Base-by-base conservation (phyloP, 1,284 basidiomycete genomes). In the Dichomitus squalens region DNA sequence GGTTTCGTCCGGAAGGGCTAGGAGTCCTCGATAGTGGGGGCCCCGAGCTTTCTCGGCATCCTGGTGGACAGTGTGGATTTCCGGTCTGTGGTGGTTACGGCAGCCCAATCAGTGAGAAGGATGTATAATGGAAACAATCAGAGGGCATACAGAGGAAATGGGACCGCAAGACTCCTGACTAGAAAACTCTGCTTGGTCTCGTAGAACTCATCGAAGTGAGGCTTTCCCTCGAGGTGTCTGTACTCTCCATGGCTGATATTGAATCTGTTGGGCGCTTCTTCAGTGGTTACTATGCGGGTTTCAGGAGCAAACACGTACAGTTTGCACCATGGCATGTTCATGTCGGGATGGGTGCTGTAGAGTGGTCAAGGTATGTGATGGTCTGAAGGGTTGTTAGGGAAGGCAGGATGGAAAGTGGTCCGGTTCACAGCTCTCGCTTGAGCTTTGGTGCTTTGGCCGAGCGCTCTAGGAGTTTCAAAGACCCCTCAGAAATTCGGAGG, bases 1-100 rank as follows among this genome's bases (percentile, higher is more conserved):
- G 1, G 43, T 27, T 7, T 59, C 58, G 23, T 49, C 51, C 18
- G 53, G 54, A n/a, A 53, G 47, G 7, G 53, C 48, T 5, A 59
- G 47, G 3, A 59, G 54, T 3, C 53, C 53, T 12, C n/a, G n/a
- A n/a, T 33, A 40, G 35, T 40, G 29, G 12, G 46, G 18, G 14
- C 34, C 34, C 46, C 23, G 6, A 2, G 25, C 27, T 27, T 18
- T 29, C 25, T 27, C 29, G 23, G 41, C 41, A 44, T 29, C 25
- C 3, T 25, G n/a, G 27, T 27, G 21, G 27, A 44, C 21, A 7
- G 21, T 18, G 11, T 44, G 52, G 8, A 58, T 43, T 20, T 41
- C 39, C 4, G 57, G 57, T 16, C 57, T 58, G 39, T 23, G 14
- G 33, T 16, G n/a, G 12, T 35, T 39, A 21, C 3, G 16, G 9